These are phyloP conservation scores for Sclerospora graminicola DNA, from an alignment of 352 stramenopile genomes.

Conservation along the genomic window DNA sequence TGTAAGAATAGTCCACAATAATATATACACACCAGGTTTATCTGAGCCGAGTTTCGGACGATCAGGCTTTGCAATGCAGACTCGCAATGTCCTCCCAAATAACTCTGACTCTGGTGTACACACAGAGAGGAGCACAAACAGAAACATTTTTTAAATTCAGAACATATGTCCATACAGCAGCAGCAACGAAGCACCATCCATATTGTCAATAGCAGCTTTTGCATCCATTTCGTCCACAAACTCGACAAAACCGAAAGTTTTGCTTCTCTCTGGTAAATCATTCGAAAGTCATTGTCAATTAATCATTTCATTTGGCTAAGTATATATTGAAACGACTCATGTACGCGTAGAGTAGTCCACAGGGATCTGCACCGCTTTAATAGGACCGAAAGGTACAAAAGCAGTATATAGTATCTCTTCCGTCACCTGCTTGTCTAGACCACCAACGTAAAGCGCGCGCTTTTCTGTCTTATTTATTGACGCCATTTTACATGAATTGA, in stretches of 20 bases:
- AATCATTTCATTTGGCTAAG: not conserved
- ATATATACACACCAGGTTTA: slow-evolving; percentile 47
- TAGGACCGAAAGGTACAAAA: slow-evolving; percentile 73
- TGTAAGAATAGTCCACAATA: not conserved
- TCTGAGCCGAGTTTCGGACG: slow-evolving; percentile 58
- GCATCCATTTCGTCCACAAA: slow-evolving; percentile 87
- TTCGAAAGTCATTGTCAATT: not conserved
- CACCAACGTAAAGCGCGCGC: slow-evolving; percentile 85
- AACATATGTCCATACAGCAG: not conserved
- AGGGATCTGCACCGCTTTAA: slow-evolving; percentile 76
- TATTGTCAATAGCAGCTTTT: slow-evolving; percentile 91
- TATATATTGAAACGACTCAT: slow-evolving; percentile 3
- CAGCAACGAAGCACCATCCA: slow-evolving; percentile 67
- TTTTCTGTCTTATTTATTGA: slow-evolving; percentile 40
- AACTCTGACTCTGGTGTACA: slow-evolving; percentile 77
- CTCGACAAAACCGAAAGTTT: slow-evolving; percentile 92
- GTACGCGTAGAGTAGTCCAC: slow-evolving; percentile 63
- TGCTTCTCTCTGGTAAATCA: slow-evolving; percentile 48
- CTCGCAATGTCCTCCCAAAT: slow-evolving; percentile 84
- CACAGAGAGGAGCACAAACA: slow-evolving; percentile 4
- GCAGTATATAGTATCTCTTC: slow-evolving; percentile 80
- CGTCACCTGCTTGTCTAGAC: slow-evolving; percentile 82
- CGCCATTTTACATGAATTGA: slow-evolving; percentile 9
- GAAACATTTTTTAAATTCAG: not conserved
- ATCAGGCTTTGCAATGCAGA: slow-evolving; percentile 87